phyloP scores from a whole-genome alignment of 768 basidiomycete species.

The Tulasnella sp. region DNA sequence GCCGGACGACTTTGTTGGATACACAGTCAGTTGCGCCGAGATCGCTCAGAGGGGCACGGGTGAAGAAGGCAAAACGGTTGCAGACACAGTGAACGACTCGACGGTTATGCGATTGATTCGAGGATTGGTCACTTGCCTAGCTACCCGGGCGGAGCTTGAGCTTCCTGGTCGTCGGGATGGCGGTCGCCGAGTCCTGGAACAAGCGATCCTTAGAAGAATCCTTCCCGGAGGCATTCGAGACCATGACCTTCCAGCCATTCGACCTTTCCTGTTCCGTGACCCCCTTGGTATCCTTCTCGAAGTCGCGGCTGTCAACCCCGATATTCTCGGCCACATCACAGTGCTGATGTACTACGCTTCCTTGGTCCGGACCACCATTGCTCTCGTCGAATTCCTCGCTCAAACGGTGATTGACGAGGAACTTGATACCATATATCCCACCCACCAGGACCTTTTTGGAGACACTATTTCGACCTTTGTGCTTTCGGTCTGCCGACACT shows the following conservation, averaged over 20 bases:
- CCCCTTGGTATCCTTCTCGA: conserved; percentile 89
- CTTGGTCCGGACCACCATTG: conserved; percentile 80
- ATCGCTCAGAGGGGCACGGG: conserved; percentile 69
- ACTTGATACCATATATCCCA: neutral
- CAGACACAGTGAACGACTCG: conserved; percentile 69
- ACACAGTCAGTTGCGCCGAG: conserved; percentile 80
- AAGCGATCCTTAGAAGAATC: conserved; percentile 83
- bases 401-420: conserved; percentile 47
- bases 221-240: conserved; percentile 89
- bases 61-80: conserved; percentile 49
- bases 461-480: conserved; percentile 78
- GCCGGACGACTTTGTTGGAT: conserved; percentile 86
- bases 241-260: conserved; percentile 75
- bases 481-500: conserved; percentile 86
- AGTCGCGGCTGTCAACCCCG: conserved; percentile 83
- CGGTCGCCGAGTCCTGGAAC: conserved; percentile 70
- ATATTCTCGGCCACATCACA: conserved; percentile 85
- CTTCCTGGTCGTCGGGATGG: conserved; percentile 70
- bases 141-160: conserved; percentile 60
- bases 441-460: conserved; percentile 59
- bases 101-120: conserved; percentile 72
- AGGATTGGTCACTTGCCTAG: conserved; percentile 66
- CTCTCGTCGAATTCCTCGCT: conserved; percentile 74
- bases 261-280: conserved; percentile 82
- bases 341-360: conserved; percentile 86